Conservation (phyloP, 116 monocot genomes). For the Trichopus zeylanicus region DNA sequence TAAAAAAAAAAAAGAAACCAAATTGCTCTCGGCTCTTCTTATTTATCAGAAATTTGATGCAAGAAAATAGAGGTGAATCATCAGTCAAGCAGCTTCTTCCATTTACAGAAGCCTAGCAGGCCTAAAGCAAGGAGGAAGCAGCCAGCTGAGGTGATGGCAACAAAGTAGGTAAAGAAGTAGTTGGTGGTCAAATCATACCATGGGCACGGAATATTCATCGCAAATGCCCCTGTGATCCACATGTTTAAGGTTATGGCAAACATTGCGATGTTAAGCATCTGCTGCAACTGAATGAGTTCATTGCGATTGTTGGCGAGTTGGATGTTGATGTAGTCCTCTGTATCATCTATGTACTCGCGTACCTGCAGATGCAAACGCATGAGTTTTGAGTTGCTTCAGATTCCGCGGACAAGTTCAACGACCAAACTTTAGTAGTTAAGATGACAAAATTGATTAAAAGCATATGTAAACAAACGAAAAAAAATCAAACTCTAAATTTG, state of each 20-base stretch:
- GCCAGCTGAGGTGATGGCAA: slow-evolving; percentile 18
- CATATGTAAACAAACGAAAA: too few species aligned
- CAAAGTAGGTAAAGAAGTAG: slow-evolving; percentile 22
- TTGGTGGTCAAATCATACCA: slow-evolving; percentile 7
- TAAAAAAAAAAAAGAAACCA: too few species aligned
- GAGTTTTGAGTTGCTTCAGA: too few species aligned
- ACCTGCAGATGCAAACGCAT: slow-evolving; percentile 15
- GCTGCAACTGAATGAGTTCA: slow-evolving; percentile 47
- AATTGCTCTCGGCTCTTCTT: too few species aligned
- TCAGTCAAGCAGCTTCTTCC: slow-evolving; percentile 37
- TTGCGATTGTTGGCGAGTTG: slow-evolving; percentile 48
- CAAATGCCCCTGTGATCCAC: slow-evolving; percentile 24
- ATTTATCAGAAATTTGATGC: not conserved
- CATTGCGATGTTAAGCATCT: slow-evolving; percentile 22
- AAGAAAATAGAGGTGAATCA: not conserved
- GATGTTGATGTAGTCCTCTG: slow-evolving; percentile 48
- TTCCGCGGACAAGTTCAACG: too few species aligned
- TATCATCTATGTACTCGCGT: slow-evolving; percentile 39
- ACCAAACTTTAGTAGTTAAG: too few species aligned
- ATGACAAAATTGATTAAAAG: too few species aligned
- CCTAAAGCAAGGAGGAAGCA: slow-evolving; percentile 32
- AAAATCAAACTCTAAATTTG: too few species aligned
- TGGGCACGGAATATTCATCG: slow-evolving; percentile 35
- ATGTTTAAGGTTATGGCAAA: slow-evolving; percentile 27
- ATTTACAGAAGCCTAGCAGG: slow-evolving; percentile 28